Evolutionary conservation across 352 stramenopile species (phyloP), one percentile per base, ranked within the genome.

Genomic region (Globisporangium polare): DNA sequence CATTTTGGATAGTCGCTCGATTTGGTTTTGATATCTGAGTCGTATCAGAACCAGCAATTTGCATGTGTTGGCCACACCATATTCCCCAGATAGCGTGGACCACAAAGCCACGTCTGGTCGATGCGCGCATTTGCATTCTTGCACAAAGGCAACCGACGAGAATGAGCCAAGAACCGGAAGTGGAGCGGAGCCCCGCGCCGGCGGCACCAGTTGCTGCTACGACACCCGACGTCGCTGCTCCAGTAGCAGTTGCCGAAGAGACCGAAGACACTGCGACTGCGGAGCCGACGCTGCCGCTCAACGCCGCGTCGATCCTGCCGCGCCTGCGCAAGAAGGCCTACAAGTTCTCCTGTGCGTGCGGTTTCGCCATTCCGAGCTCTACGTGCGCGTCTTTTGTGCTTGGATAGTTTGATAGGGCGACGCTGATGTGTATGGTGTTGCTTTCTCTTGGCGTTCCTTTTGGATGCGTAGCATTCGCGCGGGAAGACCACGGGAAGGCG

Each of bases 401-500:
- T 2, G 22, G 27, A 18, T 18, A 4, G 18, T 2, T 37, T 39
- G 27, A 54, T 54, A 13, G 49, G 22, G 15, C 20, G 15, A 7
- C 9, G 7, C 20, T 26, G 45, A 17, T 22, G 1, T 13, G 15
- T 3, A 24, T 31, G 26, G 12, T 53, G 47, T n/a, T 20, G 37
- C n/a, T n/a, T n/a, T 43, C 6, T 43, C 10, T 35, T 31, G 18
- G 26, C 27, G 12, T 7, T 13, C 13, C 37, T 17, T 29, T 26
- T 29, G 13, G 18, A 12, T 37, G 8, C 51, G 33, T 46, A 92
- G 83, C 78, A 35, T 92, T 89, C 55, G 77, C 78, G 10, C 66
- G 74, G 58, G 83, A 92, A 57, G 83, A 92, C 62, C 83, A 92
- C 42, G 75, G 72, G 5, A 92, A 88, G 42, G 77, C 83, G 15